Conservation (phyloP, 2,329 filamentous ascomycete genomes). For the Hypomyces perniciosus region DNA sequence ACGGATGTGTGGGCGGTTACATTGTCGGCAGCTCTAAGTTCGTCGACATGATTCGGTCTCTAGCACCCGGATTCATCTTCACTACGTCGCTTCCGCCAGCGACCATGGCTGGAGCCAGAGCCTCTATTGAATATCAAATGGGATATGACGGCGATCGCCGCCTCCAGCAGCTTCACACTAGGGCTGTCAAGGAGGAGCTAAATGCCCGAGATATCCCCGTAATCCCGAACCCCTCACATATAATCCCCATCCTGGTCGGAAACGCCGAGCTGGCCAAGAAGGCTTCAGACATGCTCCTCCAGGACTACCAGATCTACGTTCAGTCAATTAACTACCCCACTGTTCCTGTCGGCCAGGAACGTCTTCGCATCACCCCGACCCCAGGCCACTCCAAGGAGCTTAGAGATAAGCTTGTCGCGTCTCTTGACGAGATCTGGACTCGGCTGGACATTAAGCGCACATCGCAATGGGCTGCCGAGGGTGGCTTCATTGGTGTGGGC, state of each 20-base stretch:
- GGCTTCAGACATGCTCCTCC: conserved; percentile 85
- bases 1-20: conserved; percentile 95
- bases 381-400: conserved; percentile 83
- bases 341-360: conserved; percentile 94
- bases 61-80: conserved; percentile 97
- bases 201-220: conserved; percentile 81
- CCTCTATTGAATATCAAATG: conserved; percentile 93
- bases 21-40: conserved; percentile 84
- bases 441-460: conserved; percentile 88
- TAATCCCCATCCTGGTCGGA: conserved; percentile 87
- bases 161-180: conserved; percentile 93
- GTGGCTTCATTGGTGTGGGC: conserved; percentile 92
- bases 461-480: conserved; percentile 82
- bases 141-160: conserved; percentile 77
- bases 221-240: conserved; percentile 96
- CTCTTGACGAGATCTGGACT: conserved; percentile 82
- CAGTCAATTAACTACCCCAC: conserved; percentile 99
- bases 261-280: conserved; percentile 89
- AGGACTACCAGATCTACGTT: conserved; percentile 90
- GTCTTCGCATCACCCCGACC: conserved; percentile 91
- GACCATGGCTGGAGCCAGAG: conserved; percentile 89
- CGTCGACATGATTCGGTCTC: conserved; percentile 87
- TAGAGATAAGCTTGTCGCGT: conserved; percentile 77
- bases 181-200: conserved; percentile 83
- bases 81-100: conserved; percentile 94